Conservation (phyloP, 345 rosid genomes). For the Bruguiera sexangula region DNA sequence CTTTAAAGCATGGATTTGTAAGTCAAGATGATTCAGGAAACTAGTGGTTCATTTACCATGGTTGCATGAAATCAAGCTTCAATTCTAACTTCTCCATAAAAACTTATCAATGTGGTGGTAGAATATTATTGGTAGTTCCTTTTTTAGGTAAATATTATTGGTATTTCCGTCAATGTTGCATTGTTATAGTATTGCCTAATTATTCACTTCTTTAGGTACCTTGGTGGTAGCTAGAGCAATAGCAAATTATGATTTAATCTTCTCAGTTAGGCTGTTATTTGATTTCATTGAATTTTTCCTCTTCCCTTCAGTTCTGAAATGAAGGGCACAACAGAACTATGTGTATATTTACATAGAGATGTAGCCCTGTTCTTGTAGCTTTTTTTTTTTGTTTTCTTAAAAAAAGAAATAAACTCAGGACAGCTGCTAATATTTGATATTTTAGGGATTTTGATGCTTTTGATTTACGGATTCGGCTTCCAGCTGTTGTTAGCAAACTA, state of each 20-base stretch:
- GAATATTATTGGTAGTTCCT: no score
- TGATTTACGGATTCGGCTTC: slow-evolving; percentile 92
- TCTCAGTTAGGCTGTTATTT: no score
- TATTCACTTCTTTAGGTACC: background rate
- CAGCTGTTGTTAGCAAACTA: slow-evolving; percentile 72
- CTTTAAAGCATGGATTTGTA: no score
- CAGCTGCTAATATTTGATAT: slow-evolving; percentile 24
- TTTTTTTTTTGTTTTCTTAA: background rate
- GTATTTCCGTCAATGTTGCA: background rate
- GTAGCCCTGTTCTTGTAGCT: background rate
- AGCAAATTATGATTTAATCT: no score
- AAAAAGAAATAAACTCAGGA: slow-evolving; percentile 3
- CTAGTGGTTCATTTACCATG: no score
- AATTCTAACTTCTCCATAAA: no score
- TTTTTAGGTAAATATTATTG: background rate
- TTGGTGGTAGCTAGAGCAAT: no score
- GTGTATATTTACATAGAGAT: background rate
- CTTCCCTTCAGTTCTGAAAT: background rate
- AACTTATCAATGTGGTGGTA: no score
- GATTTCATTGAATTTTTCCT: background rate
- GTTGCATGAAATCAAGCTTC: no score
- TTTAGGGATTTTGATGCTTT: slow-evolving; percentile 93
- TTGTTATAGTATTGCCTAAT: background rate
- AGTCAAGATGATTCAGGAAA: no score
- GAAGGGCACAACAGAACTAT: background rate